phyloP scores from a whole-genome alignment of 148 eudicot species.

The Fagopyrum esculentum region DNA sequence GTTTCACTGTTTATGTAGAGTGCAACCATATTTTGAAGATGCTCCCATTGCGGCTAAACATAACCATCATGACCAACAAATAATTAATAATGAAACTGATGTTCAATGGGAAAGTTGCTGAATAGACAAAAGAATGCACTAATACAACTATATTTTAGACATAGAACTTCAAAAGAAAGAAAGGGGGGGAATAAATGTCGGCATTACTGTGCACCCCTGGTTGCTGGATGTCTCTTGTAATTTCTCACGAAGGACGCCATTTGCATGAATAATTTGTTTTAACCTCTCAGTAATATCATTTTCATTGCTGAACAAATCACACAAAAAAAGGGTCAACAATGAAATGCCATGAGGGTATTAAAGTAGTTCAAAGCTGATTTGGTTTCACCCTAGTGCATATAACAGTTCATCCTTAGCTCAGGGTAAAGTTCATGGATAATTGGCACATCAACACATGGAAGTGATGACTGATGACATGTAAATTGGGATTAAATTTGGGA shows the following conservation, averaged over 20 bases:
- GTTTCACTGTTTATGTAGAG: conserved; percentile 86
- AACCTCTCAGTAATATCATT: conserved; percentile 79
- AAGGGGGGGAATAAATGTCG: neutral
- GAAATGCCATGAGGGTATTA: neutral
- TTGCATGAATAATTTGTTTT: conserved; percentile 60
- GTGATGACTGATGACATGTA: conserved; percentile 3
- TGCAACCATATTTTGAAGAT: conserved; percentile 80
- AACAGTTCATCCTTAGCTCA: neutral
- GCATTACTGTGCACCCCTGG: conserved; percentile 45
- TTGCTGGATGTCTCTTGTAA: conserved; percentile 38
- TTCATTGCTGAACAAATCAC: conserved; percentile 66
- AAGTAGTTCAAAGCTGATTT: neutral
- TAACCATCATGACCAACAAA: neutral
- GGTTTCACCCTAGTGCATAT: neutral
- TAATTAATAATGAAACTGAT: neutral
- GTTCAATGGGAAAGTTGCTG: neutral
- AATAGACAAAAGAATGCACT: neutral
- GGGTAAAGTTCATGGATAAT: neutral
- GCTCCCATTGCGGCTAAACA: conserved; percentile 59
- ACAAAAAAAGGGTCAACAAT: neutral
- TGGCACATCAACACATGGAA: conserved; percentile 8
- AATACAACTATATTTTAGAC: neutral
- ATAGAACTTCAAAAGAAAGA: neutral
- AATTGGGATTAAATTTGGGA: neutral
- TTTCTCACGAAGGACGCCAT: conserved; percentile 58